phyloP scores from a whole-genome alignment of 2,329 filamentous ascomycete species.

The Beauveria sp. region DNA sequence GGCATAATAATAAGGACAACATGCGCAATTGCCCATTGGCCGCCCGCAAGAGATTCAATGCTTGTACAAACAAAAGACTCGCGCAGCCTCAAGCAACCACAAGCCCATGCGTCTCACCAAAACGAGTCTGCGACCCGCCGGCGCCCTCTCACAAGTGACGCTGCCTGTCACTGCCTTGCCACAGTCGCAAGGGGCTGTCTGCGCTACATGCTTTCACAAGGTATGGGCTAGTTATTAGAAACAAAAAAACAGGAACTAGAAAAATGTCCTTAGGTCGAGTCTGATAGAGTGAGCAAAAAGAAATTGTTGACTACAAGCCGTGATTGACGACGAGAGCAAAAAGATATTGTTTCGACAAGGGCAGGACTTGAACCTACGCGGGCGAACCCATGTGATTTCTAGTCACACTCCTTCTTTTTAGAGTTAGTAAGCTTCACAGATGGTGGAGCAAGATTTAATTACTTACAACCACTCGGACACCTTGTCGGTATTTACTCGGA shows the following conservation, averaged over 20 bases:
- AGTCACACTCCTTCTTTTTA: constrained; percentile 1
- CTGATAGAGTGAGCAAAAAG: too few species aligned
- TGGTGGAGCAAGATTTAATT: background rate
- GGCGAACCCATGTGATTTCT: constrained; percentile 11
- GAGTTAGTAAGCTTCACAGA: background rate
- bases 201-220: background rate
- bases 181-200: too few species aligned
- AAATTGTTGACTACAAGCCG: background rate
- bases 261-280: too few species aligned
- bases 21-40: background rate
- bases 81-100: background rate
- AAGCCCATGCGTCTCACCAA: background rate
- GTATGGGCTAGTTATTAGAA: too few species aligned
- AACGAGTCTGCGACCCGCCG: background rate
- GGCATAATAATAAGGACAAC: background rate
- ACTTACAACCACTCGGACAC: constrained; percentile 8
- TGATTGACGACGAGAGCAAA: background rate
- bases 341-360: background rate
- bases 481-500: background rate
- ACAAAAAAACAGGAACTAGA: too few species aligned
- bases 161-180: too few species aligned
- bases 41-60: background rate
- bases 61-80: background rate
- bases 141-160: background rate
- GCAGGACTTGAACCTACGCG: constrained; percentile 11